phyloP scores from a whole-genome alignment of 176 grass and related monocot genomes.

The Miscanthus lutarioriparius region DNA sequence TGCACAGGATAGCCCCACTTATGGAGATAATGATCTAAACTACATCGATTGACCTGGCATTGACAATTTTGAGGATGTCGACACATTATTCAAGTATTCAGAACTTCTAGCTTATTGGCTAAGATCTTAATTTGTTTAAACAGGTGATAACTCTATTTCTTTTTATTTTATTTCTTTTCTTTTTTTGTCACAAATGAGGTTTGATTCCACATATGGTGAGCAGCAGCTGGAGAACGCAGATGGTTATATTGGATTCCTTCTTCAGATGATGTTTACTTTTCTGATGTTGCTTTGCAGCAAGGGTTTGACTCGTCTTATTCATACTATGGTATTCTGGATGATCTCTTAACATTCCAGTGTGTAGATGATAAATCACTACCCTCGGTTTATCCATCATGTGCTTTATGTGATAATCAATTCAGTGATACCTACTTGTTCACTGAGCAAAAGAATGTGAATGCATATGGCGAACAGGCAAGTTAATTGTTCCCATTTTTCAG shows the following conservation, averaged over 20 bases:
- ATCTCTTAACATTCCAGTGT: slow-evolving; percentile 40
- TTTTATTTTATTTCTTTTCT: background rate
- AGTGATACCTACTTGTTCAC: slow-evolving; percentile 30
- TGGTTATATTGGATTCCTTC: slow-evolving; percentile 69
- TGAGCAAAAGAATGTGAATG: slow-evolving; percentile 43
- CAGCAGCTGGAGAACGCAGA: slow-evolving; percentile 50
- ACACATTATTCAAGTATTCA: slow-evolving; percentile 79
- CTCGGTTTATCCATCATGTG: slow-evolving; percentile 23
- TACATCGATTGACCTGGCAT: slow-evolving; percentile 84
- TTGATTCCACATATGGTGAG: slow-evolving; percentile 70
- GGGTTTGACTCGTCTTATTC: slow-evolving; percentile 47
- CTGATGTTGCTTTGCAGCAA: slow-evolving; percentile 49
- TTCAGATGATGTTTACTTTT: slow-evolving; percentile 64
- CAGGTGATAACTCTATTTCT: background rate
- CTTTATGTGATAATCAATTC: slow-evolving; percentile 38
- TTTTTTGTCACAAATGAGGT: slow-evolving; percentile 45
- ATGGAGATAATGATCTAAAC: slow-evolving; percentile 68
- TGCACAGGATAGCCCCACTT: slow-evolving; percentile 17
- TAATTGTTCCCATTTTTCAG: slow-evolving; percentile 4
- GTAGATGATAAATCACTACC: slow-evolving; percentile 41
- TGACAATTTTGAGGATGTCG: slow-evolving; percentile 86
- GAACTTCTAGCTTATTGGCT: slow-evolving; percentile 8
- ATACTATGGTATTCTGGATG: slow-evolving; percentile 54
- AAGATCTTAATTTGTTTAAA: background rate
- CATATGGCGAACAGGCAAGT: slow-evolving; percentile 50